Conservation (phyloP, 1,284 basidiomycete genomes). For the Austropuccinia psidii region DNA sequence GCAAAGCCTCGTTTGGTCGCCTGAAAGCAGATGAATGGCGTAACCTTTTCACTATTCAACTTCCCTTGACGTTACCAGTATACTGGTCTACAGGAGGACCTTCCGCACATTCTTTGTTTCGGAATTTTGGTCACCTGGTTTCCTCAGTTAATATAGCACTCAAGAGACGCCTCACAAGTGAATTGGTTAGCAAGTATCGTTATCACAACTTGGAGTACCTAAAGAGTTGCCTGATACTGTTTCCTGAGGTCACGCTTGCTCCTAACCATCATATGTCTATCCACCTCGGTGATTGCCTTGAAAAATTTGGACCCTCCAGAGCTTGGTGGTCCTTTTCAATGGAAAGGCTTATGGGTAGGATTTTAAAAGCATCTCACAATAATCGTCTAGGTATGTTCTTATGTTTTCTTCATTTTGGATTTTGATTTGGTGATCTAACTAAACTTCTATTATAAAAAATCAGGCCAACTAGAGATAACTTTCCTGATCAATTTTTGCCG, state of each 20-base stretch:
- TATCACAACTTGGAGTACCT: constrained; percentile 1
- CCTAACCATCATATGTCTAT: constrained; percentile 19
- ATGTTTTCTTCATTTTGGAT: neutral
- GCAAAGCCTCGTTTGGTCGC: constrained; percentile 11
- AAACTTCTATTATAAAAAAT: neutral
- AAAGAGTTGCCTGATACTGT: neutral
- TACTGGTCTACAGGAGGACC: neutral
- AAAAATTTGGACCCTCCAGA: neutral
- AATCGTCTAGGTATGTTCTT: neutral
- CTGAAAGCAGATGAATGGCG: constrained; percentile 33
- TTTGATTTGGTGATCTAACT: neutral
- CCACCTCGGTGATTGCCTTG: neutral
- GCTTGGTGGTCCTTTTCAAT: constrained; percentile 15
- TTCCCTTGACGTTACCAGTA: constrained; percentile 6
- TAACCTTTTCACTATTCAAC: constrained; percentile 23
- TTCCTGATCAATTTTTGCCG: neutral
- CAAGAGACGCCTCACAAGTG: neutral
- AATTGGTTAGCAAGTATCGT: neutral
- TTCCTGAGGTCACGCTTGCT: neutral
- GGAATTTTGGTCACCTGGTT: constrained; percentile 5
- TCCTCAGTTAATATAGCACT: neutral
- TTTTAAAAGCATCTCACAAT: constrained; percentile 4
- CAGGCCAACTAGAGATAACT: constrained; percentile 7
- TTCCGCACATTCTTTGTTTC: neutral
- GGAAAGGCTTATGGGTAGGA: neutral